phyloP scores from a whole-genome alignment of 1,139 yeast species.

The Hansenula anomala region DNA sequence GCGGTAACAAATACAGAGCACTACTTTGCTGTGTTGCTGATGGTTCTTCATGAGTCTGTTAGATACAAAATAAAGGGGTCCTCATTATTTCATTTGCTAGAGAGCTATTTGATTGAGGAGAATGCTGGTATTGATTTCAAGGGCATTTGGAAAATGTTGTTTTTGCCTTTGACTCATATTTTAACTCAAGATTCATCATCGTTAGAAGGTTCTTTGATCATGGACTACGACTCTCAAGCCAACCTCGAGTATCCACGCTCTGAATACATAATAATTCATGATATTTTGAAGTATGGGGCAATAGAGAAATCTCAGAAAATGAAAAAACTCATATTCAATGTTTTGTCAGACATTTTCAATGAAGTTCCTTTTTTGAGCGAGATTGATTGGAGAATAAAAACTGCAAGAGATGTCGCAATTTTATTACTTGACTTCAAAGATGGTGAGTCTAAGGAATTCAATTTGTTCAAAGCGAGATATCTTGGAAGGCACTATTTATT shows the following conservation, averaged over 20 bases:
- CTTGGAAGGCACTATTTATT: conserved; percentile 36
- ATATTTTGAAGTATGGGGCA: not conserved
- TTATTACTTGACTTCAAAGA: conserved; percentile 15
- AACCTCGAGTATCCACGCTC: conserved; percentile 2
- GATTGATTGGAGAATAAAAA: conserved; percentile 6
- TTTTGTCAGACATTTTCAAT: conserved; percentile 16
- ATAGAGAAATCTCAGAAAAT: conserved; percentile 3
- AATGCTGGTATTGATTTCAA: not conserved
- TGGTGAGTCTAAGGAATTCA: not conserved
- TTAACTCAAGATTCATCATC: conserved; percentile 1
- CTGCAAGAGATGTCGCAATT: conserved; percentile 21
- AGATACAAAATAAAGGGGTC: not conserved
- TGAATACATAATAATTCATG: conserved; percentile 11
- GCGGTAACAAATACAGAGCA: too few relatives aligned
- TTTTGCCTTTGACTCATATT: conserved; percentile 2
- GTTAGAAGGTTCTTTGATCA: conserved; percentile 10
- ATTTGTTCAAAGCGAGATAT: conserved; percentile 37
- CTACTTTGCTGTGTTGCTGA: not conserved
- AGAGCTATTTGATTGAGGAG: not conserved
- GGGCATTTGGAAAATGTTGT: not conserved
- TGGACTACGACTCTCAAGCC: not conserved
- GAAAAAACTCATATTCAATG: conserved; percentile 6
- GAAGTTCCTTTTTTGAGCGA: conserved; percentile 5
- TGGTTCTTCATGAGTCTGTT: not conserved
- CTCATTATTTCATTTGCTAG: not conserved